Percentiles rank a stretch among this genome's conserved stretches.
Conservation (phyloP, 371 early-diverging fungal genomes). For the Mucor circinelloides region DNA sequence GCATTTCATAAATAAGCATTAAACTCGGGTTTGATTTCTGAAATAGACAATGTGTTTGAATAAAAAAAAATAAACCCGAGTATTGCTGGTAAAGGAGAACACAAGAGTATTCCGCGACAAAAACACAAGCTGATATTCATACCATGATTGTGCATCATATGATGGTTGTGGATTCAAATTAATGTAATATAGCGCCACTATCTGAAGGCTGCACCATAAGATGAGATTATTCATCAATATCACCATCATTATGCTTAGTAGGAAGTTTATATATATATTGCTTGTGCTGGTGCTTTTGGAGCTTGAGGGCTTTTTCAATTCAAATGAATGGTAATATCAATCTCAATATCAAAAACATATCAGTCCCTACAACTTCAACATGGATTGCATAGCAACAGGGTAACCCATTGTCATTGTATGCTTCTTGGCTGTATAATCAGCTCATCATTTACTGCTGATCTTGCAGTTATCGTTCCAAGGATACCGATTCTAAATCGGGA, state of each 20-base stretch:
- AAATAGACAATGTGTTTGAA: neutral
- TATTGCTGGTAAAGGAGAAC: neutral
- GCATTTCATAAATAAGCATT: neutral
- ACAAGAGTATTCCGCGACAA: neutral
- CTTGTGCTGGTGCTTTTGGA: neutral
- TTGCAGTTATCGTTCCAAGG: neutral
- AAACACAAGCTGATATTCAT: neutral
- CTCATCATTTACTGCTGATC: neutral
- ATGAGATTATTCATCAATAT: neutral
- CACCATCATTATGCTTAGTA: neutral
- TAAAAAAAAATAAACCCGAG: neutral
- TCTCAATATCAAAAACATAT: neutral
- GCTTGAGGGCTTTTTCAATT: neutral
- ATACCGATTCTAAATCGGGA: neutral
- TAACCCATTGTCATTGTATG: neutral
- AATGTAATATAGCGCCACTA: neutral
- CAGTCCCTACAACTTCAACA: neutral
- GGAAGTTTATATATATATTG: too few relatives aligned
- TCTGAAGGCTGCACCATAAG: neutral
- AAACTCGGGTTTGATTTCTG: constrained; percentile 2
- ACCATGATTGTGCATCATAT: neutral
- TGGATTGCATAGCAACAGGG: too few relatives aligned
- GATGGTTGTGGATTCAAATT: neutral
- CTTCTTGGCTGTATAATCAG: neutral
- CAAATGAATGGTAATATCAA: neutral